Base-by-base conservation (phyloP, 2,329 filamentous ascomycete species). In the Fusarium xylarioides region DNA sequence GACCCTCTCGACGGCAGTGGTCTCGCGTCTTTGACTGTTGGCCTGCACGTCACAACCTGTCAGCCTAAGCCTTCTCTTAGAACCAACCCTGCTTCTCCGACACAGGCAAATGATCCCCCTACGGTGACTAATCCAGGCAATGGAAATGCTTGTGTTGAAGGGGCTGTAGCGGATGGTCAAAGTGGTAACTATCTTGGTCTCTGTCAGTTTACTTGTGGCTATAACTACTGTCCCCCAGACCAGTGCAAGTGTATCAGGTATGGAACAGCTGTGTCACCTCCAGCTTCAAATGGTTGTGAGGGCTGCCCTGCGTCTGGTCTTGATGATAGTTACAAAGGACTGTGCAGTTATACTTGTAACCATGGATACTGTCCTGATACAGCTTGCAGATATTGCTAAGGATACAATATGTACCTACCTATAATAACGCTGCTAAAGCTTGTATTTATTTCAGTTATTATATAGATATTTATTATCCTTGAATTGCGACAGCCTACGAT, bases 281-380 rank as follows among this genome's bases (percentile, higher is more conserved):
- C 77, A 11, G 72, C 73, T 1, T 52, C 65, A 6, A 81, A 74
- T 21, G 79, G 79, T 0, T 70, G 73, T 1, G 43, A 78, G 5
- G 82, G 83, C 1, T 81, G 80, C 40, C 82, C 83, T 8, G 54
- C 80, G 5, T 58, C 76, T 1, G 81, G 80, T 4, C 71, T 80
- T 32, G 75, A 78, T 42, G 79, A 81, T 7, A 76, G 79, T 3
- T 87, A 86, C 67, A 68, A 81, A 43, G 85, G 84, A 0, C 80
- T 87, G 21, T 87, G 85, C 70, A 85, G 81, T 63, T 87, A 81
- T 68, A 79, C 83, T 18, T 86, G 85, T 50, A 82, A 81, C 66
- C 83, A 85, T 72, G 85, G 84, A 0, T 86, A 86, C 66, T 86
- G 84, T 56, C 85, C 85, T 0, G n/a, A 60, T 21, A 66, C 46